Base-by-base conservation (phyloP, 805 yeast genomes). In the Myxozyma mucilagina region DNA sequence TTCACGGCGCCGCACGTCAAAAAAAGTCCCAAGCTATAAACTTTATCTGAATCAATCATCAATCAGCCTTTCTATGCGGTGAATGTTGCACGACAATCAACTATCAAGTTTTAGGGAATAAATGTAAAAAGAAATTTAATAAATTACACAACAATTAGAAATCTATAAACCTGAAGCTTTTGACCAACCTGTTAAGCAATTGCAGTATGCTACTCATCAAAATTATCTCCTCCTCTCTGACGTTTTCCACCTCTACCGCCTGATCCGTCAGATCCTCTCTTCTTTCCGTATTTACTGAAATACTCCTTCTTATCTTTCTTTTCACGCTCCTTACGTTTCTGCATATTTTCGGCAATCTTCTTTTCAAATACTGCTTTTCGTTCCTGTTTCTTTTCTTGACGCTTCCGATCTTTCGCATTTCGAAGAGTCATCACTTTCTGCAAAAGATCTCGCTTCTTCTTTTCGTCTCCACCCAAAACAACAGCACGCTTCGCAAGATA, bases 401-500 rank as follows among this genome's bases (percentile, higher is more conserved):
- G 84, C 83, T 87, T 88, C 56, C 83, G 82, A 34, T 89, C 97
- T 78, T 93, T 93, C 61, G 87, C 94, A 70, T 85, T 89, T 70
- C 90, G 84, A 56, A 94, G 78, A 0, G 98, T 90, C 69, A 87
- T 83, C 58, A 94, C 85, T 76, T 89, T 89, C 75, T 87, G 93
- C 80, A 94, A 84, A 75, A 93, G 82, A 39, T 90, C 87, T 68
- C 97, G 83, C 36, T 96, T 92, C 78, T 90, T 89, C 86, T 90
- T 90, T 32, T 62, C 68, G 18, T 60, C 63, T 14, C 96, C 97
- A 45, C 86, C 89, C 43, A 92, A 76, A 6, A 94, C 94, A 56
- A 94, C 97, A 0, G 99, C 99, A 71, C 99, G 85, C 79, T 91
- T 94, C 59, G 81, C 83, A 83, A 87, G 73, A 72, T 93, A 94